Base-by-base conservation (phyloP, 164 flowering plant genomes). In the Magnolia changhungtana region DNA sequence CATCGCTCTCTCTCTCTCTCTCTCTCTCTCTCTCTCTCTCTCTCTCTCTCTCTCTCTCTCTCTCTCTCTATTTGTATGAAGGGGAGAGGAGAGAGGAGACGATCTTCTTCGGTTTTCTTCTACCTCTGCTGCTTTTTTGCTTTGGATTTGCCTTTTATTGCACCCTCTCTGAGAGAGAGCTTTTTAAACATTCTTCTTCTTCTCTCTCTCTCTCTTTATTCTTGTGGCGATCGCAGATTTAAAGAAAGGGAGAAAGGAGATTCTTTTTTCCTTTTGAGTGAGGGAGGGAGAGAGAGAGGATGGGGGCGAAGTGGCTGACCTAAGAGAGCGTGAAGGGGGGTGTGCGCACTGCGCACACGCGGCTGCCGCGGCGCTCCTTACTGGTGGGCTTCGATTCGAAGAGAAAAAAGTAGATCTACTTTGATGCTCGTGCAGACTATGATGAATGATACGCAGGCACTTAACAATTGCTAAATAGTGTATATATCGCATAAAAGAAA, bases 1-100 rank as follows among this genome's bases (percentile, higher is more conserved):
- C 94, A 92, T n/a, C n/a, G n/a, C n/a, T n/a, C n/a, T n/a, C n/a
- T 90, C 77, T 52, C 74, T 55, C 49, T 69, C 19, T 52, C 29
- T 59, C 75, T 73, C 61, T 19, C 63, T 66, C 20, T 27, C 59
- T 24, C 24, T 65, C 68, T 63, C 8, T 63, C 20, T 20, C 9
- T 23, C 5, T 8, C 13, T 21, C 13, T 31, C 18, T 50, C 19
- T 20, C 64, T 18, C 20, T 10, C 58, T 71, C 20, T 71, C 29
- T 51, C 68, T 50, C 58, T 63, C 50, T 45, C 5, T 9, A 19
- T 10, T 45, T 21, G 59, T 49, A 73, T 71, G 45, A 24, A 8
- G 31, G 16, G 31, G 72, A 72, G 78, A 73, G 51, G 72, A 73
- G 24, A 50, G 63, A 63, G 29, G 19, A 27, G 66, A 72, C 49